These are phyloP conservation scores for Sugiyamaella americana DNA, from an alignment of 805 yeast genomes.

Conservation along the genomic window DNA sequence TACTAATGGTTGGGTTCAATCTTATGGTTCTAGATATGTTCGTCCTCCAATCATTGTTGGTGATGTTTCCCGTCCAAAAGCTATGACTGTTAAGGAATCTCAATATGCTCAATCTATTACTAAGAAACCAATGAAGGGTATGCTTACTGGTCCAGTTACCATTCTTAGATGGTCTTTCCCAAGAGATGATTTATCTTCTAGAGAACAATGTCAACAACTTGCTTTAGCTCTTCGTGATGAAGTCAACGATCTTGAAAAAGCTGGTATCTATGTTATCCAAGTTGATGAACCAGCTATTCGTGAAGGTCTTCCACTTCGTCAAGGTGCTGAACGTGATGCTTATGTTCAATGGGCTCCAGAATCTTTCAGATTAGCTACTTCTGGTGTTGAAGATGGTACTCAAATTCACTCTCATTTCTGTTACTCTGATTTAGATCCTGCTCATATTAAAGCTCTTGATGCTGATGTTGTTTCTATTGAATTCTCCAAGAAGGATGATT, in stretches of 20 bases:
- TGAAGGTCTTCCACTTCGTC: slow-evolving; percentile 99
- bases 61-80: slow-evolving; percentile 96
- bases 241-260: slow-evolving; percentile 96
- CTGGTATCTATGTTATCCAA: slow-evolving; percentile 96
- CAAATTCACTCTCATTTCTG: slow-evolving; percentile 99
- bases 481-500: slow-evolving; percentile 99
- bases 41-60: slow-evolving; percentile 99
- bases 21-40: slow-evolving; percentile 99
- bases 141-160: slow-evolving; percentile 99
- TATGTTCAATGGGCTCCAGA: slow-evolving; percentile 99
- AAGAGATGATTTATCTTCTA: slow-evolving; percentile 93
- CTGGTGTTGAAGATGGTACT: slow-evolving; percentile 91
- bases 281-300: slow-evolving; percentile 99
- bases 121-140: slow-evolving; percentile 97
- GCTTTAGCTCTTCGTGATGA: slow-evolving; percentile 98
- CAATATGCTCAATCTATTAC: slow-evolving; percentile 98
- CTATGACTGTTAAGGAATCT: slow-evolving; percentile 98
- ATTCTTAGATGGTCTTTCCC: slow-evolving; percentile 99
- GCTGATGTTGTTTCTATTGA: slow-evolving; percentile 99
- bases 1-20: slow-evolving; percentile 99
- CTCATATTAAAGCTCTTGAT: slow-evolving; percentile 98
- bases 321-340: slow-evolving; percentile 92
- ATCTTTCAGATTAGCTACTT: slow-evolving; percentile 98
- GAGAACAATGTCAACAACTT: slow-evolving; percentile 92
- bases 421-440: slow-evolving; percentile 99